Evolutionary conservation across 1,139 yeast species (phyloP), one percentile per base, ranked within the genome.

Genomic region (Blastobotrys serpentis): DNA sequence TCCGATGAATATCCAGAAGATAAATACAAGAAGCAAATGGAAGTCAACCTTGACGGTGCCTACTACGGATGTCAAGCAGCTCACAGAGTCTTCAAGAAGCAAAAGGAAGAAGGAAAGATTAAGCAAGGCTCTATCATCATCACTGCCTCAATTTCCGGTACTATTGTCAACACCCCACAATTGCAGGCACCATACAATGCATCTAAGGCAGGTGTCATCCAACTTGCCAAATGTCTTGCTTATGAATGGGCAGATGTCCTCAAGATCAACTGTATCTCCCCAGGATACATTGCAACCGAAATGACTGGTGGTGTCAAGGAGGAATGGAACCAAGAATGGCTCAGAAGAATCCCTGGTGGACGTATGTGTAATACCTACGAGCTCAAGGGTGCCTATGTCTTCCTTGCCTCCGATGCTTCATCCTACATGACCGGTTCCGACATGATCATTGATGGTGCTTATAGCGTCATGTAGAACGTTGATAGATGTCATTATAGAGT

Each of bases 141-240:
- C 67, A 82, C 88, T 47, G 90, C 89, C 11, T 84, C 92, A 44
- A 85, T 86, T 88, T 83, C 90, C 14, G 94, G 89, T 43, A 78
- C 78, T 58, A 82, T 86, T 60, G 90, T 84, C 53, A 86, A 86
- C 65, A 80, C 81, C 50, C 95, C 95, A 8, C 92, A 86, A 66
- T 78, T 82, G 49, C 94, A 86, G 70, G 83, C 85, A 43, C 87
- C 87, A 23, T 86, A 86, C 72, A 84, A 84, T 69, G 83, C 85
- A 65, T 82, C 89, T 58, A 86, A 86, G 71, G 92, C 94, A 22
- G 94, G 88, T 48, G 84, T 83, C 44, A 76, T 81, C 53, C 92
- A 84, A 65, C 73, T 84, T 64, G 79, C 82, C 51, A 82, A 77
- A 68, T 78, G 88, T 1, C 73, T 86, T 54, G 94, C 90, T 13